Conservation (phyloP, 2,329 filamentous ascomycete genomes). For the Fusarium sp. region DNA sequence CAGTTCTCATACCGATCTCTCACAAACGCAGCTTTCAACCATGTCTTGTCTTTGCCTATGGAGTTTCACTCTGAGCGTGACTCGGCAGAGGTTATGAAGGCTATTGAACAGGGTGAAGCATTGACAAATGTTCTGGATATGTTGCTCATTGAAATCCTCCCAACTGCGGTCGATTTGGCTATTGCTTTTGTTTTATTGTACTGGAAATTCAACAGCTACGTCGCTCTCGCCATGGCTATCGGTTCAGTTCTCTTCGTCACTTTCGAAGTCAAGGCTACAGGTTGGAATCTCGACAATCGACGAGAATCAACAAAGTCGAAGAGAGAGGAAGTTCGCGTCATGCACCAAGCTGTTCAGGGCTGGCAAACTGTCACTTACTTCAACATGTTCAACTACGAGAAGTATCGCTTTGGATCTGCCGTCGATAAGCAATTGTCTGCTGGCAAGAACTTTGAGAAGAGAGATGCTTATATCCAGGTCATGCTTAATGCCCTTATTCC, state of each 20-base stretch:
- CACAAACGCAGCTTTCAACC: slow-evolving; percentile 71
- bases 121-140: slow-evolving; percentile 71
- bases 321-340: slow-evolving; percentile 63
- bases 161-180: slow-evolving; percentile 71
- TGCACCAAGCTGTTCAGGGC: slow-evolving; percentile 69
- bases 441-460: slow-evolving; percentile 31
- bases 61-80: slow-evolving; percentile 77
- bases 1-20: slow-evolving; percentile 65
- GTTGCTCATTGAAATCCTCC: slow-evolving; percentile 69
- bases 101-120: slow-evolving; percentile 72
- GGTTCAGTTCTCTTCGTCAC: slow-evolving; percentile 38
- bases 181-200: slow-evolving; percentile 72
- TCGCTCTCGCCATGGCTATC: slow-evolving; percentile 56
- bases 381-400: slow-evolving; percentile 52
- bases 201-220: slow-evolving; percentile 71
- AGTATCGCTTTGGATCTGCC: slow-evolving; percentile 43
- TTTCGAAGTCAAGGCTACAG: slow-evolving; percentile 51
- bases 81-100: slow-evolving; percentile 73
- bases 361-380: slow-evolving; percentile 69
- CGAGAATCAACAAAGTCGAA: slow-evolving; percentile 55
- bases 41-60: slow-evolving; percentile 76
- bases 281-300: slow-evolving; percentile 54
- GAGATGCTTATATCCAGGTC: slow-evolving; percentile 40
- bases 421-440: slow-evolving; percentile 46
- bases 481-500: slow-evolving; percentile 58